Percentiles rank a stretch among this genome's conserved stretches.
Evolutionary conservation across 129 eudicot species (phyloP).

Genomic region (Flaveria ramosissima): DNA sequence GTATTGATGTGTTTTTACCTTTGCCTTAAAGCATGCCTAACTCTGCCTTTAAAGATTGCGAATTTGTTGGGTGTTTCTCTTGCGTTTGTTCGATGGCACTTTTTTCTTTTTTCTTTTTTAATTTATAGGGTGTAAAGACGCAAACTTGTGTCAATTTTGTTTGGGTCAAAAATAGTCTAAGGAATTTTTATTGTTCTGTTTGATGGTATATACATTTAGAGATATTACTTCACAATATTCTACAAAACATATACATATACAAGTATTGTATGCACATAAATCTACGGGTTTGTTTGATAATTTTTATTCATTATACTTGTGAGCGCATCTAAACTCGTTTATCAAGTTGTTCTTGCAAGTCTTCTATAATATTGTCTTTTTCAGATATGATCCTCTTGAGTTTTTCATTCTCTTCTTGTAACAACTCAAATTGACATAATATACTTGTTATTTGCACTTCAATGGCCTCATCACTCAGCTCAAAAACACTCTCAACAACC

Average conservation of each 20-base stretch:
- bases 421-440: slow-evolving; percentile 41
- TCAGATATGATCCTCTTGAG: slow-evolving; percentile 39
- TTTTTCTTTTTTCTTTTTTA: neutral
- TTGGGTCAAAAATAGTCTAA: neutral
- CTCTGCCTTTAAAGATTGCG: neutral
- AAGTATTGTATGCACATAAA: neutral
- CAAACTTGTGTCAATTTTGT: neutral
- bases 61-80: slow-evolving; percentile 8
- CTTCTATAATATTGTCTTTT: slow-evolving; percentile 41
- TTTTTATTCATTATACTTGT: neutral
- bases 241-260: slow-evolving; percentile 18
- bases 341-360: slow-evolving; percentile 42
- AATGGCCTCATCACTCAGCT: slow-evolving; percentile 64
- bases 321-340: neutral
- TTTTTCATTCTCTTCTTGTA: slow-evolving; percentile 54
- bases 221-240: slow-evolving; percentile 4
- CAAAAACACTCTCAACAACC: slow-evolving; percentile 66
- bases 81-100: neutral
- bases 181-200: neutral
- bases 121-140: no score
- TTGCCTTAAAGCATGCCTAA: no score
- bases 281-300: neutral
- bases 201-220: neutral
- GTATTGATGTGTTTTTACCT: no score
- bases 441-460: slow-evolving; percentile 51